phyloP scores from a whole-genome alignment of 306 rosid species.

The Mimosa bimucronata region DNA sequence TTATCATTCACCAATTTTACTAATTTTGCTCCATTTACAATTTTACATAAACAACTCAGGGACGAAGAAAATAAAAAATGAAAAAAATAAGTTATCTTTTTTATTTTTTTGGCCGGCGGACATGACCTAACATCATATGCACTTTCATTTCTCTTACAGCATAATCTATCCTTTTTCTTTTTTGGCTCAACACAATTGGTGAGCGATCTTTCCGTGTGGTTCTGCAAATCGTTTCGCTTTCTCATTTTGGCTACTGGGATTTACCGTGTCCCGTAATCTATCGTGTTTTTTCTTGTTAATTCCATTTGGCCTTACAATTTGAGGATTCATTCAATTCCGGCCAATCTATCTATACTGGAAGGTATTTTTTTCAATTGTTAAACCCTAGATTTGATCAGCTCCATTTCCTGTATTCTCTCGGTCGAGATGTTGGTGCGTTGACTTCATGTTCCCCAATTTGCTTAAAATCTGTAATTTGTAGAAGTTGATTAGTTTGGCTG shows the following conservation, averaged over 20 bases:
- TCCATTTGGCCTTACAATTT: constrained; percentile 12
- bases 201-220: neutral
- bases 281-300: neutral
- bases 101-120: too few relatives aligned
- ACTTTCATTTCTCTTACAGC: neutral
- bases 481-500: neutral
- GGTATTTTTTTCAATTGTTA: constrained; percentile 46
- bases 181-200: neutral
- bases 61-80: too few relatives aligned
- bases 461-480: neutral
- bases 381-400: constrained; percentile 45
- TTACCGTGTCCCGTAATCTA: neutral
- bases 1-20: too few relatives aligned
- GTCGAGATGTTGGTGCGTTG: constrained; percentile 36
- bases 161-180: constrained; percentile 24
- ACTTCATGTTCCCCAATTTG: constrained; percentile 17
- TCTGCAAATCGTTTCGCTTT: neutral
- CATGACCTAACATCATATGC: neutral
- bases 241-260: neutral
- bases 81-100: too few relatives aligned
- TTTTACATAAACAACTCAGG: too few relatives aligned
- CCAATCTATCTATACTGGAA: constrained; percentile 48
- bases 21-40: too few relatives aligned
- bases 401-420: constrained; percentile 4
- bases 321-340: constrained; percentile 35